Conservation (phyloP, 2,329 filamentous ascomycete genomes). For the Zymoseptoria tritici region DNA sequence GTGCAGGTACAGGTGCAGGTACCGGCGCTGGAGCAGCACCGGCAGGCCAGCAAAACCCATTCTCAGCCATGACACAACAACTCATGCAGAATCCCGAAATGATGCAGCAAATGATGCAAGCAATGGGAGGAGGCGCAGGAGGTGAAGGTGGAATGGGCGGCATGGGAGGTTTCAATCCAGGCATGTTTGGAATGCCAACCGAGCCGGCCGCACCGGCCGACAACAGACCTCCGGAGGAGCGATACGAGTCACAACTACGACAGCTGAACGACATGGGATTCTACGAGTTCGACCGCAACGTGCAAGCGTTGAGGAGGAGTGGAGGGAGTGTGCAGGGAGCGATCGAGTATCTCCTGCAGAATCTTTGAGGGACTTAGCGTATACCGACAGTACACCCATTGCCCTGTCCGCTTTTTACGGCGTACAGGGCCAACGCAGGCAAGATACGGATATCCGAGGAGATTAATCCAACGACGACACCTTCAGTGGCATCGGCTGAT, state of each 20-base stretch:
- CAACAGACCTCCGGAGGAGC: conserved; percentile 84
- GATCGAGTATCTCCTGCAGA: conserved; percentile 59
- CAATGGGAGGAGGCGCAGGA: conserved; percentile 46
- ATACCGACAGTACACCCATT: conserved; percentile 7
- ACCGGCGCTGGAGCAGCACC: conserved; percentile 23
- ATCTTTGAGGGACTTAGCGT: not conserved
- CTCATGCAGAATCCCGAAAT: conserved; percentile 53
- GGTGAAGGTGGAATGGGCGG: conserved; percentile 24
- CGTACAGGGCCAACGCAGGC: conserved; percentile 17
- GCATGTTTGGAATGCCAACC: conserved; percentile 29
- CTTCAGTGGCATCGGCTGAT: not conserved
- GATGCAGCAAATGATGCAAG: conserved; percentile 46
- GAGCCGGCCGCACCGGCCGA: conserved; percentile 57
- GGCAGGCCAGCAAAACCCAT: conserved; percentile 36
- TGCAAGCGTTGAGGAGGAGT: conserved; percentile 76
- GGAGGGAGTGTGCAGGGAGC: conserved; percentile 93
- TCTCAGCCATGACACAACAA: conserved; percentile 39
- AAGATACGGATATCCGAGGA: conserved; percentile 1
- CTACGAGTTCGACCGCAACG: conserved; percentile 89
- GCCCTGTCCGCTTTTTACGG: conserved; percentile 7
- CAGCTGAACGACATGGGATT: conserved; percentile 99
- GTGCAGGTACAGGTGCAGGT: conserved; percentile 22
- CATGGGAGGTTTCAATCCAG: conserved; percentile 36
- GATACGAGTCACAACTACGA: conserved; percentile 80
- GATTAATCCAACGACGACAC: not conserved